Evolutionary conservation across 106 monocot species (phyloP), one percentile per base, ranked within the genome.

Genomic region (Hemerocallis citrina): DNA sequence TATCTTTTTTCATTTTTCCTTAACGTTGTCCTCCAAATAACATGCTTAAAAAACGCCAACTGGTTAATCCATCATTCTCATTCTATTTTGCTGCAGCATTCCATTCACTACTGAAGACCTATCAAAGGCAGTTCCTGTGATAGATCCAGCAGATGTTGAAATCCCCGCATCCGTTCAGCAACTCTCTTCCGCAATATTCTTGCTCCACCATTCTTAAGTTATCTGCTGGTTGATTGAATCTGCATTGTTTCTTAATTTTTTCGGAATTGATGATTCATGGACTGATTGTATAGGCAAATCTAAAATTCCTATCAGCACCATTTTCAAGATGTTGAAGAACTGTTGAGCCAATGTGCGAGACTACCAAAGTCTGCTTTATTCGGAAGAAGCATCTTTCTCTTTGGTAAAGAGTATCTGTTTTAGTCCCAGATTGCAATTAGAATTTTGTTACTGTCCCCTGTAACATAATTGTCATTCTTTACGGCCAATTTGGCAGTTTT

Each of bases 71-170:
- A 51, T 0, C 37, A 60, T 61, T 6, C 15, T 51, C 38, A 25
- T 28, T 4, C 32, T 47, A 3, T 24, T 56, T 48, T 33, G 36
- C 34, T 72, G 62, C 76, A 85, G 85, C 70, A 85, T 85, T 45
- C 85, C 85, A 37, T 85, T 85, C 66, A 69, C 79, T 1, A 73
- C 80, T 13, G 85, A 85, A 46, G 80, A 85, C 42, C 73, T 85
- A 73, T 80, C 85, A 38, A 76, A 85, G 59, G 85, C 85, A 37
- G 73, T 85, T 63, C 80, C 80, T 8, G 22, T 30, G 7, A 50
- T 85, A 22, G 85, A 85, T 56, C 73, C 69, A 33, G 6, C 58
- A 41, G 70, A 85, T 66, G 70, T 85, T 46, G 80, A 71, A 29
- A 62, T 80, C 33, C 80, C 85, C 3, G 16, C 66, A 14, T 28